Base-by-base conservation (phyloP, 2,329 filamentous ascomycete species). In the Xylariaceae sp. region DNA sequence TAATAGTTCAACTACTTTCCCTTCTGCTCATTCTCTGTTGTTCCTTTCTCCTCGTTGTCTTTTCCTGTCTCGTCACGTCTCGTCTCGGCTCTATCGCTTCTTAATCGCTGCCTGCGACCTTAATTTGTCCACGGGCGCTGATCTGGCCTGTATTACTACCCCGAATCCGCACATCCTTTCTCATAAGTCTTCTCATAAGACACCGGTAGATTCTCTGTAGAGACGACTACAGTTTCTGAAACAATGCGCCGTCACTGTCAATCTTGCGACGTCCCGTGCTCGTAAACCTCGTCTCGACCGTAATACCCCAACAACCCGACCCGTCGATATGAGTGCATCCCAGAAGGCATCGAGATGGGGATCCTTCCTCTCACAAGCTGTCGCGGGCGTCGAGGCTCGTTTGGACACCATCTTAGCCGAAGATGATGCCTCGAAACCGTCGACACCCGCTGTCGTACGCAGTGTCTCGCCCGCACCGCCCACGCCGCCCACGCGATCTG, bases 391-490 rank as follows among this genome's bases (percentile, higher is more conserved):
- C 59, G 94, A 99, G 77, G 95, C 92, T 61, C 87, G 90, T 49
- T 83, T 99, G 61, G 94, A 99, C 74, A 92, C 85, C 53, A 96
- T 99, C 60, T 82, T 99, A 62, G 86, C 91, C 56, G 92, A 97
- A 66, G 86, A 90, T 57, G 85, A 88, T 52, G 73, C 74, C 37
- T 74, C 75, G 54, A 77, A 75, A 57, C 76, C 74, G 59, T 66
- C 73, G 37, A 58, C 70, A 56, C 71, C 69, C 45, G 66, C 69
- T 30, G 55, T 30, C 50, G 51, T n/a, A 34, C 64, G 71, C 39
- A 51, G 62, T 34, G 53, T 67, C 44, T 56, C 53, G 7, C 54
- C 58, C 3, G 73, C 64, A 62, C 55, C 62, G 57, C 60, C 48
- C 53, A 64, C 60, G 58, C 67, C 59, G 34, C 62, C 60, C 30